Evolutionary conservation across 257 asterid genomes (phyloP), one percentile per base, ranked within the genome.

Genomic region (Solanum ossicruentum): DNA sequence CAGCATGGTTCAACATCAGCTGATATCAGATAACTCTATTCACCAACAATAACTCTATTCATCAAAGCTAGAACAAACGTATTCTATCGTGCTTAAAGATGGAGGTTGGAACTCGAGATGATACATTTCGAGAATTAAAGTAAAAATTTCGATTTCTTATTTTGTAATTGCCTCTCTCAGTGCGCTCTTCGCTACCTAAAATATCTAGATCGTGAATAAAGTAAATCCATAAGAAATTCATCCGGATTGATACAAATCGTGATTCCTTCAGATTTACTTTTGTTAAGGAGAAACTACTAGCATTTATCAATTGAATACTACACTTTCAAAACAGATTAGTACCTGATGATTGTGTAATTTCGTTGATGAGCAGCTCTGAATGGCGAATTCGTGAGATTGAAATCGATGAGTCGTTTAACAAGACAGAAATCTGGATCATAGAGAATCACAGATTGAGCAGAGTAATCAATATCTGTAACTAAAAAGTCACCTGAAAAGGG

Each of bases 401-500:
- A 92, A 84, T 90, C 85, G 55, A 87, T 83, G 88, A 93, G 87
- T 89, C 94, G 91, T 12, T 82, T 87, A 9, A 94, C 91, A 0
- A 91, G 91, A 88, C 99, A 96, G 1, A 77, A 65, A 54, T 66
- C 87, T 71, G 95, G 97, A 86, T 95, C 97, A 83, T 88, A 89
- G 61, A 96, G 86, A 80, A 77, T 86, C 1, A 96, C 13, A 3
- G 91, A 54, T 56, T 91, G 98, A 0, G 89, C 16, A 1, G 67
- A 11, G 89, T 96, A 96, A 23, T 93, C 93, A 28, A 96, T 93
- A 87, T 84, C 67, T 82, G 88, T 88, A 0, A 96, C 98, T n/a
- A 88, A 49, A 85, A 93, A 93, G 12, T 92, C 93, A 20, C 99
- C 98, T 1, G 98, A 88, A 39, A 18, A n/a, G 0, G 97, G 98